Evolutionary conservation across 2,329 filamentous ascomycete species (phyloP).

Genomic region (Monilinia fructicola): DNA sequence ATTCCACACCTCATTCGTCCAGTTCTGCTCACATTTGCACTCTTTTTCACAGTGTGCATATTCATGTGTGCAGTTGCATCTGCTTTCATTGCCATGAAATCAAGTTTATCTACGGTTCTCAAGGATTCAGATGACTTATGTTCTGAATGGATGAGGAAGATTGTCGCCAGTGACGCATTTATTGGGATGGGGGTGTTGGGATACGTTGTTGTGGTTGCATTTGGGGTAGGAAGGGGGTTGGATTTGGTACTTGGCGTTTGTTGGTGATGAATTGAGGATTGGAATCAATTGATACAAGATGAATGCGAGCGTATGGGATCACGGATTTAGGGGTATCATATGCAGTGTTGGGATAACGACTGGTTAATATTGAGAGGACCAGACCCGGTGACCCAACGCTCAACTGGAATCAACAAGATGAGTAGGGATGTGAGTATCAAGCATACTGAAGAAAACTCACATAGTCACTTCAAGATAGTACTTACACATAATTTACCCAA

Average conservation of each 20-base stretch:
- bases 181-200: constrained; percentile 5
- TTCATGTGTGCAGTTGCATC: constrained; percentile 15
- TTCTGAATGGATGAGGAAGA: neutral
- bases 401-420: no score
- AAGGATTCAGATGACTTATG: neutral
- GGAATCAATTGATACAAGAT: neutral
- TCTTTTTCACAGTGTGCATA: neutral
- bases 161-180: neutral
- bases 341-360: no score
- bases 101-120: neutral
- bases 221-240: constrained; percentile 6
- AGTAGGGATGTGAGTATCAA: no score
- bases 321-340: neutral
- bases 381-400: no score
- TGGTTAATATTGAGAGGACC: no score
- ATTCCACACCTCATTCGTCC: constrained; percentile 4
- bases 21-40: neutral
- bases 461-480: no score
- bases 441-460: no score
- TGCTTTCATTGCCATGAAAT: neutral
- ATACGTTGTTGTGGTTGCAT: constrained; percentile 7
- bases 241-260: constrained; percentile 13
- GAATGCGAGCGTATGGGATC: neutral
- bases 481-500: no score
- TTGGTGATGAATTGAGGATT: constrained; percentile 1